Evolutionary conservation across 257 asterid species (phyloP).

Genomic region (Solanum stenotomum): DNA sequence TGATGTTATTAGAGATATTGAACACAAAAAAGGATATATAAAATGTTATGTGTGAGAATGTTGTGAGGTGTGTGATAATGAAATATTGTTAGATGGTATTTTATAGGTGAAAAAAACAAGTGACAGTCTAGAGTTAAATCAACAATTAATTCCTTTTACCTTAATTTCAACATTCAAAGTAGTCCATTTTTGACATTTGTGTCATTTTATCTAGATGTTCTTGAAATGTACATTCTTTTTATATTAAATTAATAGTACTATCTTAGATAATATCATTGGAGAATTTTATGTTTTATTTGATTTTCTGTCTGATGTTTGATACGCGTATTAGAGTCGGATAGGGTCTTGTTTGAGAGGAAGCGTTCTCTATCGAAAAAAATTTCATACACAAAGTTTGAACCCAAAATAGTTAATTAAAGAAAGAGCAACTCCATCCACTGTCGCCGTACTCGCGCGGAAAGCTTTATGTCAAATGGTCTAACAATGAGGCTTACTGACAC

Average conservation of each 20-base stretch:
- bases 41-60: not conserved
- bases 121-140: not conserved
- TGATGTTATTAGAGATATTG: not conserved
- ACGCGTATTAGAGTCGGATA: no score
- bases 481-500: no score
- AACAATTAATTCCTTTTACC: not conserved
- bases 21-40: not conserved
- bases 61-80: not conserved
- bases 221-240: not conserved
- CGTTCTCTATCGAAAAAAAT: no score
- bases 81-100: not conserved
- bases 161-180: not conserved
- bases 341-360: no score
- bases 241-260: not conserved
- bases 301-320: no score
- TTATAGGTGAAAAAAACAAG: not conserved
- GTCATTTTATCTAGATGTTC: not conserved
- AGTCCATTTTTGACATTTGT: conserved; percentile 3
- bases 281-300: not conserved
- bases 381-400: no score
- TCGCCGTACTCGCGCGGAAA: no score
- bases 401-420: no score
- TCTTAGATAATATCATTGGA: not conserved
- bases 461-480: no score
- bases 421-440: no score